Conservation (phyloP, 495 filamentous ascomycete genomes). For the Penicillium diatomitis region DNA sequence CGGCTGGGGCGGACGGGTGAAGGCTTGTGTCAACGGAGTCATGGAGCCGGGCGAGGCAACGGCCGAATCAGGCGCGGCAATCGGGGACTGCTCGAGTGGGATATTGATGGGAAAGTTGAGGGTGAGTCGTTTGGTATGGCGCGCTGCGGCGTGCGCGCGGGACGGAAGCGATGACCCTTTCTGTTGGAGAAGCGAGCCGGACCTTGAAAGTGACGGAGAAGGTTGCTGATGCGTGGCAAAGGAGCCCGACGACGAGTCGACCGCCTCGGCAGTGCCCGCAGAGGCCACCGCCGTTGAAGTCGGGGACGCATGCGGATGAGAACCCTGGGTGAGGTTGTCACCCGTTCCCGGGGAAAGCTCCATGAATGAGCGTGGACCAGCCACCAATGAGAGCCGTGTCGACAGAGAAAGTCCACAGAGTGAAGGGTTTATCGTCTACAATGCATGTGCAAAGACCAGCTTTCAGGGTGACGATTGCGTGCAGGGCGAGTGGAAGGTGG, state of each 20-base stretch:
- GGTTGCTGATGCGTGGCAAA: slow-evolving; percentile 12
- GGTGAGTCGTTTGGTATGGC: slow-evolving; percentile 67
- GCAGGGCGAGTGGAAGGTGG: neutral
- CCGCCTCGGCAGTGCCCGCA: neutral
- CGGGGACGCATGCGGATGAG: slow-evolving; percentile 30
- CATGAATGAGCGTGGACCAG: slow-evolving; percentile 29
- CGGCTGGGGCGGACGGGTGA: slow-evolving; percentile 21
- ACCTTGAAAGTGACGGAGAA: slow-evolving; percentile 9
- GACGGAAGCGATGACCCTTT: slow-evolving; percentile 45
- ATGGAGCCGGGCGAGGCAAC: slow-evolving; percentile 29
- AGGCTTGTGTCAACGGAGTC: slow-evolving; percentile 30
- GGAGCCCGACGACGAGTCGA: slow-evolving; percentile 7
- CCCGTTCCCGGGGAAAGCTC: slow-evolving; percentile 28
- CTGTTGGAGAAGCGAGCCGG: slow-evolving; percentile 13
- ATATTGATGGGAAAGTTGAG: slow-evolving; percentile 63
- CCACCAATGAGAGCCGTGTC: slow-evolving; percentile 9
- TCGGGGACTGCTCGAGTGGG: slow-evolving; percentile 19
- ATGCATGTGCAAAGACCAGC: no score
- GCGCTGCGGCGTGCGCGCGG: slow-evolving; percentile 44
- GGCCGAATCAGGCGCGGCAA: slow-evolving; percentile 18
- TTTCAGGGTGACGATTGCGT: neutral
- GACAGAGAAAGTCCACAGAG: neutral
- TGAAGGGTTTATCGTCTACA: neutral
- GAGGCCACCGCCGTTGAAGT: slow-evolving; percentile 5
- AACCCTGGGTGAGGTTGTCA: slow-evolving; percentile 17